A percentile compares a stretch with the other conserved stretches of the same genome.
Evolutionary conservation across 768 basidiomycete species (phyloP).

Genomic region (Calocera viscosa): DNA sequence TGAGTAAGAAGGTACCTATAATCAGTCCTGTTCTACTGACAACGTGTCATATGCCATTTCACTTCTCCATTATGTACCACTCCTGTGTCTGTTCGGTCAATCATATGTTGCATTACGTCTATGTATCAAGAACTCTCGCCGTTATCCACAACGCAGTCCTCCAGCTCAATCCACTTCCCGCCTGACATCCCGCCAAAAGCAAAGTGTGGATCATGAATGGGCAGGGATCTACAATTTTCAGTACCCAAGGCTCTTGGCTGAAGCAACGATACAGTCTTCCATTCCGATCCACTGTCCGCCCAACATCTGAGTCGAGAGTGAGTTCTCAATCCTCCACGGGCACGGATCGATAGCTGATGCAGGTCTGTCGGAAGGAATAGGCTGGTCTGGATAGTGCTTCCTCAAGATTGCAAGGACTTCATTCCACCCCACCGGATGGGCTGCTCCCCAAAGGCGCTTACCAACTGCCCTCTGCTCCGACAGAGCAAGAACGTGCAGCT

Average conservation of each 20-base stretch:
- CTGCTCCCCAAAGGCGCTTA: neutral
- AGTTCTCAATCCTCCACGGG: neutral
- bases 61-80: neutral
- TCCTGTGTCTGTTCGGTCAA: too few species aligned
- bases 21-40: neutral
- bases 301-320: neutral
- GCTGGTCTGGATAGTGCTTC: neutral
- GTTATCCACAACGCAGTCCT: too few species aligned
- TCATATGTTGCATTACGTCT: too few species aligned
- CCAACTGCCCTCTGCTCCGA: neutral
- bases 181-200: too few species aligned
- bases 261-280: neutral
- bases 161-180: too few species aligned
- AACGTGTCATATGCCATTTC: neutral
- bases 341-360: neutral
- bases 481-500: neutral
- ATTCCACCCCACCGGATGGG: neutral
- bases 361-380: neutral
- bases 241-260: neutral
- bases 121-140: too few species aligned
- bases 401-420: neutral
- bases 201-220: too few species aligned
- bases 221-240: too few species aligned
- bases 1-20: constrained; percentile 19
- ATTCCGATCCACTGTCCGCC: neutral